Evolutionary conservation across 176 grass and related monocot genomes (phyloP).

Genomic region (Otatea glauca): DNA sequence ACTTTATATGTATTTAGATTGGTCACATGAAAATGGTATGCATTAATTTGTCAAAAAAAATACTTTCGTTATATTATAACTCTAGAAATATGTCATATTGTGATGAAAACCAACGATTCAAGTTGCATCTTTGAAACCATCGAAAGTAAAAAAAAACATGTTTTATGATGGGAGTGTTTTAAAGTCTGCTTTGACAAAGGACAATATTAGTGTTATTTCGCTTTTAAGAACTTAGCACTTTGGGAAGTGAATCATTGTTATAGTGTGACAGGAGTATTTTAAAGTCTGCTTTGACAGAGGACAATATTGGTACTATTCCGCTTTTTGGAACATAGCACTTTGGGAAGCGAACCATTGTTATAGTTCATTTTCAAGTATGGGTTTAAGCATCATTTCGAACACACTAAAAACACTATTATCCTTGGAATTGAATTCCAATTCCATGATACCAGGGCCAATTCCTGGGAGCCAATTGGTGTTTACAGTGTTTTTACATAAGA

Average conservation of each 20-base stretch:
- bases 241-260: too few species aligned
- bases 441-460: background rate
- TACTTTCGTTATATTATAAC: background rate
- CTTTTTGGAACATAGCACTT: constrained; percentile 9
- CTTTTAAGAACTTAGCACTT: background rate
- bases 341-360: constrained; percentile 15
- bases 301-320: background rate
- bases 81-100: constrained; percentile 8
- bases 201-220: background rate
- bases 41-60: background rate
- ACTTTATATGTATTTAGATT: background rate
- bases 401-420: constrained; percentile 9
- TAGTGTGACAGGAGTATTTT: background rate
- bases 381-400: background rate
- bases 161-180: background rate
- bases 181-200: constrained; percentile 1
- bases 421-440: background rate
- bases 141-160: background rate
- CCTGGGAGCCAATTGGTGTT: background rate
- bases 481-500: constrained; percentile 4
- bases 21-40: constrained; percentile 8
- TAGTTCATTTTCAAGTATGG: background rate
- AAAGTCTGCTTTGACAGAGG: constrained; percentile 1
- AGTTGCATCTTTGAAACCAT: constrained; percentile 5
- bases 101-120: background rate